Conservation (phyloP, 345 rosid species). For the Salix viminalis region DNA sequence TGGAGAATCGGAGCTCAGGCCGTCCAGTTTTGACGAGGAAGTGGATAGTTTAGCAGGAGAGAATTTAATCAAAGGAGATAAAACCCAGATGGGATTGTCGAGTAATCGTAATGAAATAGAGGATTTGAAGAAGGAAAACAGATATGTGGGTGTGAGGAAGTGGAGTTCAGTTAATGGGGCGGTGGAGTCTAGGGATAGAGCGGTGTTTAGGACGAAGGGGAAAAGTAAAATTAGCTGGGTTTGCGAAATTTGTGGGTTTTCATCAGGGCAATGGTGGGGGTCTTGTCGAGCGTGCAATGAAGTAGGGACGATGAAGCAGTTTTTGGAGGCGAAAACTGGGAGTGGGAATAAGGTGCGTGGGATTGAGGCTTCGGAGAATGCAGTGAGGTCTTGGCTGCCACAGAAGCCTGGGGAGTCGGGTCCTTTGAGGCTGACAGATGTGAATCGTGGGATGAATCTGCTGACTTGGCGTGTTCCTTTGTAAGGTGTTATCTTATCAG, state of each 20-base stretch:
- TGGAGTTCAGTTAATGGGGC: conserved; percentile 4
- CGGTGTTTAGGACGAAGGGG: conserved; percentile 46
- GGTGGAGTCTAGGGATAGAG: conserved; percentile 21
- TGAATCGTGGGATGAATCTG: conserved; percentile 53
- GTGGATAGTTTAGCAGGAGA: not conserved
- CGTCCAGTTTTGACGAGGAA: conserved; percentile 8
- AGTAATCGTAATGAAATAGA: conserved; percentile 8
- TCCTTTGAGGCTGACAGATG: conserved; percentile 57
- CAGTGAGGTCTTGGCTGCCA: conserved; percentile 58
- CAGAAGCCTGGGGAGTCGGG: conserved; percentile 36
- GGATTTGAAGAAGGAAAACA: conserved; percentile 12
- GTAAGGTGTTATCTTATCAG: conserved; percentile 35
- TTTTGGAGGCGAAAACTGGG: conserved; percentile 26
- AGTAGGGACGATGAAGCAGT: conserved; percentile 60
- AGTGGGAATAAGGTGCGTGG: conserved; percentile 34
- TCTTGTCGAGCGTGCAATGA: conserved; percentile 49
- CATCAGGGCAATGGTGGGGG: conserved; percentile 96
- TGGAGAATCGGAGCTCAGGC: not conserved
- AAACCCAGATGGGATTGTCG: conserved; percentile 10
- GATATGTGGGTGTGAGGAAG: conserved; percentile 6
- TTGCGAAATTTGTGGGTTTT: conserved; percentile 63
- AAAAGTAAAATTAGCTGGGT: conserved; percentile 49
- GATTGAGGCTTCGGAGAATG: conserved; percentile 36
- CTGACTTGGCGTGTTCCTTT: conserved; percentile 61
- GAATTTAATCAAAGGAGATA: not conserved